These are phyloP conservation scores for Ophiostoma sp. DNA, from an alignment of 2,329 filamentous ascomycete genomes.

Conservation along the genomic window DNA sequence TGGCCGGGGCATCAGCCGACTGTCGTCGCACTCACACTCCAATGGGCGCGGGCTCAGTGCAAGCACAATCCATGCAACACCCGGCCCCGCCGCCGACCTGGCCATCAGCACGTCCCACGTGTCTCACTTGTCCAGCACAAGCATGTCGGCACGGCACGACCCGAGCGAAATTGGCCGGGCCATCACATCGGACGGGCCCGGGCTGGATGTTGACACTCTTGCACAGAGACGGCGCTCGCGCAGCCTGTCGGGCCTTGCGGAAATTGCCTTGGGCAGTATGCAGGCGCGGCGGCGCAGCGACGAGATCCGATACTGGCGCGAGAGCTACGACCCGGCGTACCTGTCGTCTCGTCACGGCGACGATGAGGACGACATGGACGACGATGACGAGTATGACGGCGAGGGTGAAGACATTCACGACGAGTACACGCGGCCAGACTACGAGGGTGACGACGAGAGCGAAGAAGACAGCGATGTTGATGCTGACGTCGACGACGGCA, in stretches of 20 bases:
- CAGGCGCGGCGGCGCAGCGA: slow-evolving; percentile 51
- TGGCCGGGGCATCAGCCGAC: slow-evolving; percentile 38
- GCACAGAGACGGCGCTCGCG: slow-evolving; percentile 51
- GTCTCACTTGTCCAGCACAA: background rate
- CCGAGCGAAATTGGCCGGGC: slow-evolving; percentile 53
- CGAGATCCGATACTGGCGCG: slow-evolving; percentile 60
- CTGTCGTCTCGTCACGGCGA: slow-evolving; percentile 39
- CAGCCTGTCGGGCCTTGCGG: slow-evolving; percentile 52
- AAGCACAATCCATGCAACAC: background rate
- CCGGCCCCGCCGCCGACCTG: background rate
- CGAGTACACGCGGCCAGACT: background rate
- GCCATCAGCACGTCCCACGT: slow-evolving; percentile 28
- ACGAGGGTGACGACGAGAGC: slow-evolving; percentile 23
- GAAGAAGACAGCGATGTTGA: slow-evolving; percentile 16
- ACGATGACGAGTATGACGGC: slow-evolving; percentile 22
- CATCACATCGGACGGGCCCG: slow-evolving; percentile 49
- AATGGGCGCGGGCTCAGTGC: background rate
- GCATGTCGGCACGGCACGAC: slow-evolving; percentile 25
- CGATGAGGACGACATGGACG: slow-evolving; percentile 13
- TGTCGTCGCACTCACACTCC: slow-evolving; percentile 27
- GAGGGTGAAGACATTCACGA: background rate
- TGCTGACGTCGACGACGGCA: background rate
- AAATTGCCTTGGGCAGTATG: slow-evolving; percentile 32
- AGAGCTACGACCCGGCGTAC: slow-evolving; percentile 50
- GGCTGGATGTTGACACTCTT: slow-evolving; percentile 26